Evolutionary conservation across 2,329 filamentous ascomycete species (phyloP).

Genomic region (Purpureocillium takamizusanense): DNA sequence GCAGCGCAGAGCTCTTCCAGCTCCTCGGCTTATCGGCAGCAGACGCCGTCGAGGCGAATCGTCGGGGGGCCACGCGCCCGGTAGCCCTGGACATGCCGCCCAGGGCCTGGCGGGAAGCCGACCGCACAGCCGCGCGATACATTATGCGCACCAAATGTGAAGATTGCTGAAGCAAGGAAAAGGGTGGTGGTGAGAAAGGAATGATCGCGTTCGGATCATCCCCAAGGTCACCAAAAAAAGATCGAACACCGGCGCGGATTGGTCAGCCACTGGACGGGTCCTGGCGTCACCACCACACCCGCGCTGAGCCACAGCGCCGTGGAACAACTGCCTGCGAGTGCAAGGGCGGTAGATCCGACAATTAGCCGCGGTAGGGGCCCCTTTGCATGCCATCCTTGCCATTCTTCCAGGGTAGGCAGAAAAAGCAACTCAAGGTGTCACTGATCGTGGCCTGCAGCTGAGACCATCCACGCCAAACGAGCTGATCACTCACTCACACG

Average conservation of each 20-base stretch:
- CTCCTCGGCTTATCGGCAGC: conserved; percentile 60
- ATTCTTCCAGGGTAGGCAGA: too few relatives aligned
- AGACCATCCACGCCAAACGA: too few relatives aligned
- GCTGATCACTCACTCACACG: too few relatives aligned
- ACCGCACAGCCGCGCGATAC: conserved; percentile 44
- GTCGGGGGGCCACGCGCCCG: conserved; percentile 31
- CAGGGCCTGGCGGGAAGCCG: conserved; percentile 34
- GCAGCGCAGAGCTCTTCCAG: conserved; percentile 68
- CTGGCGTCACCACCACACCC: too few relatives aligned
- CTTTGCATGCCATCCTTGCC: too few relatives aligned
- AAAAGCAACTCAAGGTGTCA: too few relatives aligned
- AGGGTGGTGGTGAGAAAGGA: neutral
- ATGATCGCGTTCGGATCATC: too few relatives aligned
- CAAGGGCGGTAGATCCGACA: neutral
- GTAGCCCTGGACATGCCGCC: conserved; percentile 29
- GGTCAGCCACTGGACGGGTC: conserved; percentile 1
- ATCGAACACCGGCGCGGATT: neutral
- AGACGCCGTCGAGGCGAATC: conserved; percentile 42
- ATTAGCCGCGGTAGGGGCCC: neutral
- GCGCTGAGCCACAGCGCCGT: too few relatives aligned
- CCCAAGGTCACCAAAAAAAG: conserved; percentile 1
- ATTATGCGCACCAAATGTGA: conserved; percentile 20
- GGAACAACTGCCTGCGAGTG: neutral
- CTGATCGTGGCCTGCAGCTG: too few relatives aligned
- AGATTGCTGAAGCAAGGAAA: conserved; percentile 1